phyloP scores from a whole-genome alignment of 106 monocot genomes.

The Agapanthus africanus region DNA sequence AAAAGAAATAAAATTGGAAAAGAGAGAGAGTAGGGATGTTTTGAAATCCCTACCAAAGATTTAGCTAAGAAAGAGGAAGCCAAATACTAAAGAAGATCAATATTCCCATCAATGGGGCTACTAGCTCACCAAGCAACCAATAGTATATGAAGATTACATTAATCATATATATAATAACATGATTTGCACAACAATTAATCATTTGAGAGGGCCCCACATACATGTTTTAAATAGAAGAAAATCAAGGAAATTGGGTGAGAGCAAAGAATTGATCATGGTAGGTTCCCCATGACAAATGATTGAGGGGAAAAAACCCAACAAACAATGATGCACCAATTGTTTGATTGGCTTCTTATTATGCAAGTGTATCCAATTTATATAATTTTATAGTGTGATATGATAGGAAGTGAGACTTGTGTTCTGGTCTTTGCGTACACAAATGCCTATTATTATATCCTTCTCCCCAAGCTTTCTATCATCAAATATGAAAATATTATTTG shows the following conservation, averaged over 20 bases:
- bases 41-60: background rate
- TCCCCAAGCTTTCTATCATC: background rate
- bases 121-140: background rate
- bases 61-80: background rate
- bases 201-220: background rate
- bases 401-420: background rate
- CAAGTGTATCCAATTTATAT: constrained; percentile 4
- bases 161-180: constrained; percentile 10
- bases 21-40: background rate
- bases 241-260: constrained; percentile 7
- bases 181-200: constrained; percentile 1
- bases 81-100: background rate
- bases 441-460: background rate
- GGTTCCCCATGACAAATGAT: constrained; percentile 12
- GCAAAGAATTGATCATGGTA: background rate
- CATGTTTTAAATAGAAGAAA: too few relatives aligned
- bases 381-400: background rate
- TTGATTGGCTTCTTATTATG: background rate
- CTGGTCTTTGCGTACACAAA: background rate
- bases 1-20: background rate
- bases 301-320: constrained; percentile 7
- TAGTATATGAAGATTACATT: constrained; percentile 3
- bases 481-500: too few relatives aligned
- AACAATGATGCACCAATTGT: constrained; percentile 9
- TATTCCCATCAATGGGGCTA: background rate